Conservation (phyloP, 495 filamentous ascomycete species). For the Durotheca rogersii region DNA sequence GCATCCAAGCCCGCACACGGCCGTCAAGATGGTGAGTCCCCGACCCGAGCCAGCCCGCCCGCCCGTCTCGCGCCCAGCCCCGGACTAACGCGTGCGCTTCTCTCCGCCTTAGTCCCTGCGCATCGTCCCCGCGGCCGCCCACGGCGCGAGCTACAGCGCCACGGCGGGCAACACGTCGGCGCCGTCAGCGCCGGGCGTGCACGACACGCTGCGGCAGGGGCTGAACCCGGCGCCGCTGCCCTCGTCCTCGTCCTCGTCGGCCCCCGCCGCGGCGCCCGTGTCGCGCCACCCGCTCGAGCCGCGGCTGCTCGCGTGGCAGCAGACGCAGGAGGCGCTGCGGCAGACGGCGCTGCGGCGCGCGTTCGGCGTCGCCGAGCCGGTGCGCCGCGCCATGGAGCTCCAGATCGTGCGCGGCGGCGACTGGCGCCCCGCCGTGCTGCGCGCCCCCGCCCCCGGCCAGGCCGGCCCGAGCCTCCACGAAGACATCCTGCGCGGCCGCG, state of each 20-base stretch:
- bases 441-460: conserved; percentile 25
- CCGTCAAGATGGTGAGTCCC: conserved; percentile 50
- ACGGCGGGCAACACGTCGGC: conserved; percentile 60
- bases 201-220: conserved; percentile 85
- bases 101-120: conserved; percentile 76
- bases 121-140: conserved; percentile 67
- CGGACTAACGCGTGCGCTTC: no score
- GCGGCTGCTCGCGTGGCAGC: conserved; percentile 78
- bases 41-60: conserved; percentile 11
- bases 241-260: conserved; percentile 47
- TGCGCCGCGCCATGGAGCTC: conserved; percentile 92
- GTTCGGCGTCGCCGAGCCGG: conserved; percentile 91
- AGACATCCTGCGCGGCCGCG: conserved; percentile 56
- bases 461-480: conserved; percentile 26
- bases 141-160: conserved; percentile 62
- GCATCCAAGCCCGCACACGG: conserved; percentile 15
- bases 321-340: conserved; percentile 81
- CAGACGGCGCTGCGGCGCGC: conserved; percentile 82
- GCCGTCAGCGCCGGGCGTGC: conserved; percentile 85
- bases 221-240: conserved; percentile 57
- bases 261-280: conserved; percentile 42
- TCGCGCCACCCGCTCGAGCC: conserved; percentile 89
- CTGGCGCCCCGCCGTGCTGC: conserved; percentile 53
- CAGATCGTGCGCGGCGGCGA: conserved; percentile 66
- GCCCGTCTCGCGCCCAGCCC: no score